Evolutionary conservation across 306 rosid species (phyloP).

Genomic region (Luffa aegyptiaca): DNA sequence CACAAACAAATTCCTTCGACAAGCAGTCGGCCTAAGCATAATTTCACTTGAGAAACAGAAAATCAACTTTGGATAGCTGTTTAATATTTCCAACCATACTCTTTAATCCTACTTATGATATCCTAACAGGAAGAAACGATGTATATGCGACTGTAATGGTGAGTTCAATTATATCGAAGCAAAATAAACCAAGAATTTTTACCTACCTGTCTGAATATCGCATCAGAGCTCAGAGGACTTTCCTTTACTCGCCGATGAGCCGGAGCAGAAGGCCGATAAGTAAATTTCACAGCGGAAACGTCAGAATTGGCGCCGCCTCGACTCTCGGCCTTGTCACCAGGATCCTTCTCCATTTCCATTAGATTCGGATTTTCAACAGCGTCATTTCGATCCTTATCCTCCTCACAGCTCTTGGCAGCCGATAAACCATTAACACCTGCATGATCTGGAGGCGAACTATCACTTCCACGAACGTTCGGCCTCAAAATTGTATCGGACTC

Average conservation of each 20-base stretch:
- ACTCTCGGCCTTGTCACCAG: slow-evolving; percentile 9
- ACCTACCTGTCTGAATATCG: slow-evolving; percentile 71
- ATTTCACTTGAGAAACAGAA: background rate
- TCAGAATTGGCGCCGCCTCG: slow-evolving; percentile 12
- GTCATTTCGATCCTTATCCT: slow-evolving; percentile 20
- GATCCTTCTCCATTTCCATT: slow-evolving; percentile 9
- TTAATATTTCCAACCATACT: background rate
- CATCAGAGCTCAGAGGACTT: slow-evolving; percentile 89
- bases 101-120: background rate
- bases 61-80: background rate
- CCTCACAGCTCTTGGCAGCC: slow-evolving; percentile 15
- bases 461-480: slow-evolving; percentile 11
- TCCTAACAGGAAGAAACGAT: background rate
- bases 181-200: slow-evolving; percentile 1
- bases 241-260: slow-evolving; percentile 72
- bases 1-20: background rate
- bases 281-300: slow-evolving; percentile 21
- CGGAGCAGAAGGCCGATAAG: slow-evolving; percentile 62
- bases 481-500: slow-evolving; percentile 22
- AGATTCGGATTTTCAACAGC: slow-evolving; percentile 17
- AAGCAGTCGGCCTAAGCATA: background rate
- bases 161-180: background rate
- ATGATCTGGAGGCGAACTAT: slow-evolving; percentile 20
- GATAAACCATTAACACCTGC: slow-evolving; percentile 21
- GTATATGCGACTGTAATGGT: background rate